Base-by-base conservation (phyloP, 1,284 basidiomycete species). In the Hortiboletus rubellus region DNA sequence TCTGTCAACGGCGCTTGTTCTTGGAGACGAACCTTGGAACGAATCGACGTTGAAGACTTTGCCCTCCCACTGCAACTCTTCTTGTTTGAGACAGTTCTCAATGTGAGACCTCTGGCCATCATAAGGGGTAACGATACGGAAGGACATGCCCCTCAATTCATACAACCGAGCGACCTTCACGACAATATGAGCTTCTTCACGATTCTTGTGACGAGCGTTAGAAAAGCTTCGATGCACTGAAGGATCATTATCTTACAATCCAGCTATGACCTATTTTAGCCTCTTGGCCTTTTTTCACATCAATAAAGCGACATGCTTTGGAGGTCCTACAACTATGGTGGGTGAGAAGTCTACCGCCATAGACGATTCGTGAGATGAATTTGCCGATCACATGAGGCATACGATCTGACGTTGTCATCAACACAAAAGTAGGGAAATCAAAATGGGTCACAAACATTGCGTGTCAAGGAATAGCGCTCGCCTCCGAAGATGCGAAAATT, bases 21-120 rank as follows among this genome's bases (percentile, higher is more conserved):
- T 42, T 58, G 36, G 58, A 27, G 71, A 64, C 61, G 12, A 55
- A 79, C 84, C 83, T 80, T 86, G 85, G 58, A 84, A 87, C 27
- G 83, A 82, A 67, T 85, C 84, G 24, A 87, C 82, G 75, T 80
- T 82, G 67, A 85, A 86, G 53, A 80, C 81, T 48, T 79, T 85
- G 64, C 85, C 80, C 46, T 76, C 72, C 82, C 80, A 85, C 0
- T 72, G 46, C 9, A 87, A 65, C 3, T 66, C 57, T 27, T 63
- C 72, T 1, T 63, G 58, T 60, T 81, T 78, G 68, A 89, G 77
- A 5, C 43, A 55, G 0, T 66, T 58, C 61, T 86, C 83, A 61
- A 90, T 77, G n/a, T 66, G 54, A 45, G 66, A 77, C 12, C 85
- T 74, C 66, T 89, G 88, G 1, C 74, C 79, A 60, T 87, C 85